These are phyloP conservation scores for Solioccasus polychromus DNA, from an alignment of 768 basidiomycete genomes.

Conservation along the genomic window DNA sequence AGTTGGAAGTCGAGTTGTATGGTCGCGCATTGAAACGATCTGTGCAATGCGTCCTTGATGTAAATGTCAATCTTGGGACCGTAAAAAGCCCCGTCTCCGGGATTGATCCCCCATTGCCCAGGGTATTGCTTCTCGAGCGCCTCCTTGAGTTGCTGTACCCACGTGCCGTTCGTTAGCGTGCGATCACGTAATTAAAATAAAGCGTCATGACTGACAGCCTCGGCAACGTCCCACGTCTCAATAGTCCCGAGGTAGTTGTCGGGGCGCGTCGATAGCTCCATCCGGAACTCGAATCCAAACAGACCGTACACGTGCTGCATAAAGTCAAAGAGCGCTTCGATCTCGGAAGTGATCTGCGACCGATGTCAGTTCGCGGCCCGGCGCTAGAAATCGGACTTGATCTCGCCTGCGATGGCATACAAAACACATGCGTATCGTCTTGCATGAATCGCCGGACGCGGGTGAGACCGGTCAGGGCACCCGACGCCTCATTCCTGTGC, in stretches of 20 bases:
- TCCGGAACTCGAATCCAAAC: slow-evolving; percentile 92
- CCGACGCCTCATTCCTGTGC: slow-evolving; percentile 94
- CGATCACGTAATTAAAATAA: not conserved
- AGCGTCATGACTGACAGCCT: slow-evolving; percentile 51
- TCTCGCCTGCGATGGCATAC: slow-evolving; percentile 83
- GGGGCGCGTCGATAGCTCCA: slow-evolving; percentile 94
- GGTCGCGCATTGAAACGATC: slow-evolving; percentile 97
- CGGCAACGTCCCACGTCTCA: slow-evolving; percentile 89
- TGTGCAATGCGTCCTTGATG: slow-evolving; percentile 84
- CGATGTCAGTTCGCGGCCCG: not conserved
- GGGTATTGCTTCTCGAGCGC: slow-evolving; percentile 85
- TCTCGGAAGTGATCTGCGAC: slow-evolving; percentile 79
- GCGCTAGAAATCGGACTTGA: not conserved
- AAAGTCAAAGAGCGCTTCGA: slow-evolving; percentile 87
- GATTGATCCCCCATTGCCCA: slow-evolving; percentile 89
- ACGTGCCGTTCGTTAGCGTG: slow-evolving; percentile 5
- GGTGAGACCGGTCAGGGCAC: slow-evolving; percentile 89
- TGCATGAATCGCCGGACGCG: slow-evolving; percentile 94
- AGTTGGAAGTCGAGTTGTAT: slow-evolving; percentile 99
- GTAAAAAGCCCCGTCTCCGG: slow-evolving; percentile 98
- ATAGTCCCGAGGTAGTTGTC: slow-evolving; percentile 89
- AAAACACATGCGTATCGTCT: slow-evolving; percentile 99
- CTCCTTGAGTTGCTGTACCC: slow-evolving; percentile 68
- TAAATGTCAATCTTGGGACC: slow-evolving; percentile 99
- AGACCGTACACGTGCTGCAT: slow-evolving; percentile 90